Evolutionary conservation across 2,329 filamentous ascomycete species (phyloP).

Genomic region (Cladosporium austrohemisphaericum): DNA sequence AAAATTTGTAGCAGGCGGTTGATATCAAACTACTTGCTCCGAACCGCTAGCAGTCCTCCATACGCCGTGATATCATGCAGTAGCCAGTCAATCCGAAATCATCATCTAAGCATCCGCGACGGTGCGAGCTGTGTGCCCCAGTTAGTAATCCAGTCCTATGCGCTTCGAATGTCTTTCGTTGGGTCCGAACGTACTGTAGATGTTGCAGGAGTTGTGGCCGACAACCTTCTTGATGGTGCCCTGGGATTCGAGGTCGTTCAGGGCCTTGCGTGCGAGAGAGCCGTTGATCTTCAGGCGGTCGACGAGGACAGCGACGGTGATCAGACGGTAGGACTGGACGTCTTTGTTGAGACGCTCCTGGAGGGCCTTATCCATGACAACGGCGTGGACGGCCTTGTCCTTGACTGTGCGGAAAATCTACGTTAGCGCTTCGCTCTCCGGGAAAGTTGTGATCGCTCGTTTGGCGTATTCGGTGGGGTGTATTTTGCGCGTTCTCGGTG

Average conservation of each 20-base stretch:
- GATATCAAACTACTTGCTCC: constrained; percentile 15
- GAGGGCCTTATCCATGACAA: constrained; percentile 96
- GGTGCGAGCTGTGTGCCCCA: constrained; percentile 7
- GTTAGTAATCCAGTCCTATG: constrained; percentile 2
- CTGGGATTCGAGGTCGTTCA: constrained; percentile 94
- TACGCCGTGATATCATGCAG: constrained; percentile 16
- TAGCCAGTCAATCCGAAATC: constrained; percentile 9
- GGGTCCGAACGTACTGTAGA: constrained; percentile 74
- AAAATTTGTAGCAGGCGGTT: constrained; percentile 12
- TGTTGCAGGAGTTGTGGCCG: constrained; percentile 93
- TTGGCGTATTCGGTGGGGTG: background rate
- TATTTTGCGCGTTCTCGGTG: constrained; percentile 10
- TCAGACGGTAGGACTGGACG: constrained; percentile 99
- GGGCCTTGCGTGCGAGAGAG: constrained; percentile 84
- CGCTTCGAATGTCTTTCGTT: background rate
- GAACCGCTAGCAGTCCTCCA: constrained; percentile 15
- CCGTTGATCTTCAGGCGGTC: constrained; percentile 99
- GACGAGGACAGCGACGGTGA: constrained; percentile 97
- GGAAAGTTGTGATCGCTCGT: constrained; percentile 16
- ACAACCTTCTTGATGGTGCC: constrained; percentile 98
- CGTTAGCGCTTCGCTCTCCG: constrained; percentile 22
- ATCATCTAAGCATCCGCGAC: constrained; percentile 13
- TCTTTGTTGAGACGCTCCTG: constrained; percentile 99
- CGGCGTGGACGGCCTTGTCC: constrained; percentile 99
- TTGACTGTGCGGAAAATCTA: constrained; percentile 65